Base-by-base conservation (phyloP, 192 early-diverging fungal genomes). In the Kickxella alabastrina region DNA sequence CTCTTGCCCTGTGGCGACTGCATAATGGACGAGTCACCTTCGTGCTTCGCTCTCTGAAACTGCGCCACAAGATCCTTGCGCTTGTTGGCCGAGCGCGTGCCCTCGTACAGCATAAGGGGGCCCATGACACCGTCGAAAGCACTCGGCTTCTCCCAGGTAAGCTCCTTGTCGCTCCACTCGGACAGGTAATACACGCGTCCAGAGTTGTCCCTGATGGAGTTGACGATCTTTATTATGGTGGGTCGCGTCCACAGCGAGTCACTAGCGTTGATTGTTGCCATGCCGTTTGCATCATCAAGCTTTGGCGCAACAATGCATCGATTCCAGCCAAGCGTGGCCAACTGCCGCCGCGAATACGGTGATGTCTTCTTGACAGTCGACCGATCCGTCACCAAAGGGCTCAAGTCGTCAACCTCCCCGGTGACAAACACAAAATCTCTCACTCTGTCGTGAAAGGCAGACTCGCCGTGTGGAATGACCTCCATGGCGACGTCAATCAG, bases 261-360 rank as follows among this genome's bases (percentile, higher is more conserved):
- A n/a, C n/a, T n/a, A n/a, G n/a, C n/a, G n/a, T n/a, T n/a, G n/a
- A n/a, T n/a, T n/a, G n/a, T n/a, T n/a, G n/a, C n/a, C n/a, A n/a
- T n/a, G n/a, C n/a, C n/a, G n/a, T n/a, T n/a, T n/a, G n/a, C n/a
- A 6, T 17, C 49, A 0, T 34, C 32, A 17, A 42, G 51, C 21
- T 15, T 17, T 8, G 36, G 8, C 19, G 22, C 24, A 12, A 19
- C 15, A 0, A 28, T 13, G n/a, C 22, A 12, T 22, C 59, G 45
- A 9, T 62, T 52, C 67, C 67, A 70, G 21, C 67, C 67, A 22
- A 53, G 51, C 28, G 67, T 58, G 2, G 67, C 67, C 12, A 23
- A 4, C 6, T 49, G 18, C 4, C 22, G 22, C 23, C 15, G 24
- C 15, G 34, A 4, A 4, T 15, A 10, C 18, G 13, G 25, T 32